A percentile compares a stretch with the other conserved stretches of the same genome.
phyloP scores from a whole-genome alignment of 2,329 filamentous ascomycete genomes.

The Exserohilum turcica region DNA sequence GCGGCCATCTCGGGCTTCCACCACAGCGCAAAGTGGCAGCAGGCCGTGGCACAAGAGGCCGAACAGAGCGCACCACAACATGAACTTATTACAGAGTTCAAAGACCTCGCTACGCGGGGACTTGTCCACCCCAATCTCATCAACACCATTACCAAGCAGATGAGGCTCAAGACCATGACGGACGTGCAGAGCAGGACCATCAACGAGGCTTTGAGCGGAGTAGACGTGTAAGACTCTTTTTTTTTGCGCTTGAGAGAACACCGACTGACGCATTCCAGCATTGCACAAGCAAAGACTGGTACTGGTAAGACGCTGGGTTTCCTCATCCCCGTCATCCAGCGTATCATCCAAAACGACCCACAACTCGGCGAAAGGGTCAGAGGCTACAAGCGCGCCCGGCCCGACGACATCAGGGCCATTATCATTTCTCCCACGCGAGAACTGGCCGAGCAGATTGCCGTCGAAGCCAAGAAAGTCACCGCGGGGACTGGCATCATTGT shows the following conservation, averaged over 20 bases:
- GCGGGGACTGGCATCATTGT: constrained; percentile 69
- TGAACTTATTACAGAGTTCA: constrained; percentile 50
- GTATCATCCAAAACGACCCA: constrained; percentile 70
- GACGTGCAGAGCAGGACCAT: constrained; percentile 89
- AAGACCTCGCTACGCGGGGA: constrained; percentile 50
- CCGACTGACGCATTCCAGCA: constrained; percentile 34
- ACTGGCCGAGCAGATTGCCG: constrained; percentile 67
- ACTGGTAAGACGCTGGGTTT: constrained; percentile 97
- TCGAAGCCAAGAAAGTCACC: constrained; percentile 73
- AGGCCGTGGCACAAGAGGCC: constrained; percentile 34
- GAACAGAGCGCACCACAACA: constrained; percentile 24
- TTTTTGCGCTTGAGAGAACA: neutral
- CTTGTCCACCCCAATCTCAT: constrained; percentile 70
- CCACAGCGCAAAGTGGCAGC: constrained; percentile 47
- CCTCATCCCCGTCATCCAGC: constrained; percentile 82
- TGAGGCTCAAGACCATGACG: constrained; percentile 86
- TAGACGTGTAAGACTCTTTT: constrained; percentile 71
- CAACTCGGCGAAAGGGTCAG: constrained; percentile 58
- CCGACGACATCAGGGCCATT: constrained; percentile 63
- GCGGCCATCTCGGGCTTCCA: constrained; percentile 45
- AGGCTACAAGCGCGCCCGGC: constrained; percentile 49
- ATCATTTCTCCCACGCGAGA: constrained; percentile 68
- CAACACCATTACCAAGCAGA: constrained; percentile 68
- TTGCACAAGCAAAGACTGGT: constrained; percentile 95
- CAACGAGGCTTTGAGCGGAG: constrained; percentile 75